These are phyloP conservation scores for Globisporangium orthogonon DNA, from an alignment of 352 stramenopile genomes.

Conservation along the genomic window DNA sequence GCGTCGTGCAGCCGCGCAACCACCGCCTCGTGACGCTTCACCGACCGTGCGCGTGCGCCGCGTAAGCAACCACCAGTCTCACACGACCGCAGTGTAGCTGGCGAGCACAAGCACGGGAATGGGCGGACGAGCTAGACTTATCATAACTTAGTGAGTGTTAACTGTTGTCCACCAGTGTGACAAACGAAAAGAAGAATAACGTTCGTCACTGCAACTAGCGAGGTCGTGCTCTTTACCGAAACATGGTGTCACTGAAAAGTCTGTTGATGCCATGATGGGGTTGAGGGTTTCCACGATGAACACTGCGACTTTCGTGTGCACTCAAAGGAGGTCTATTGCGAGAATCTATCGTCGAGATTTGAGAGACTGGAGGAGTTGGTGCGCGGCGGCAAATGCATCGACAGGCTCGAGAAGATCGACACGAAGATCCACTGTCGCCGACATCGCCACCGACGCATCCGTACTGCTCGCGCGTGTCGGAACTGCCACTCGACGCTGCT, in stretches of 20 bases:
- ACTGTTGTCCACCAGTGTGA: no score
- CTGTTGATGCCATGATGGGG: no score
- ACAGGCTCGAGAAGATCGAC: slow-evolving; percentile 31
- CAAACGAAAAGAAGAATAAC: no score
- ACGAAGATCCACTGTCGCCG: slow-evolving; percentile 15
- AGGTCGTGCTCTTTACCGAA: no score
- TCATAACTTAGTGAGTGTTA: no score
- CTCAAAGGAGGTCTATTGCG: no score
- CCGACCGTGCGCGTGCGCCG: background rate
- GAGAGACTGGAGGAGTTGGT: slow-evolving; percentile 5
- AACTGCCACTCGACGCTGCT: slow-evolving; percentile 14
- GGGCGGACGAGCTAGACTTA: no score
- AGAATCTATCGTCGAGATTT: background rate
- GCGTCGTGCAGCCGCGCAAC: slow-evolving; percentile 42
- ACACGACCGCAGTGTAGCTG: background rate
- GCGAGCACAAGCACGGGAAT: no score
- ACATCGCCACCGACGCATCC: background rate
- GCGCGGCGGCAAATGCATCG: slow-evolving; percentile 20
- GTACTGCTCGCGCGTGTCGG: background rate
- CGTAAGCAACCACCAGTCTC: background rate
- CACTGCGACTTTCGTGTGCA: no score
- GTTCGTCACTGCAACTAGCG: no score
- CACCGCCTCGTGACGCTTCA: slow-evolving; percentile 14
- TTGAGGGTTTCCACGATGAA: no score
- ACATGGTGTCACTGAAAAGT: no score